Evolutionary conservation across 306 rosid species (phyloP).

Genomic region (Trifolium subterraneum): DNA sequence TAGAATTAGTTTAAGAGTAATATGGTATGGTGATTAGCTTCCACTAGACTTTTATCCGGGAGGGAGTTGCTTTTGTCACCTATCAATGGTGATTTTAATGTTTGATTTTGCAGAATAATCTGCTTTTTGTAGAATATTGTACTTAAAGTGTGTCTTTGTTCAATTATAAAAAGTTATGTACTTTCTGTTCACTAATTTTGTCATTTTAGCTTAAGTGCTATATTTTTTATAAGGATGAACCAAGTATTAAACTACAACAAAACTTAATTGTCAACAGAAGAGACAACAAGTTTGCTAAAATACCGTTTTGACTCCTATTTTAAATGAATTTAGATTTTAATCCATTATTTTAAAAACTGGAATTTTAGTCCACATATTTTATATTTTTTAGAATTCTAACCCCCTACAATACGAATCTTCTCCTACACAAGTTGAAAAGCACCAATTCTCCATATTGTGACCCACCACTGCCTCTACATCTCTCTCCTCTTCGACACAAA

Average conservation of each 20-base stretch:
- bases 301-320: no score
- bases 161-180: neutral
- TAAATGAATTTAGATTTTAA: no score
- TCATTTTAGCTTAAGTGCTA: neutral
- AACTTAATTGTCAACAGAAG: neutral
- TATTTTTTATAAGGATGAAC: neutral
- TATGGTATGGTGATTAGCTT: constrained; percentile 10
- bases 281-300: no score
- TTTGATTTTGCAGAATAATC: constrained; percentile 5
- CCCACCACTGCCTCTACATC: no score
- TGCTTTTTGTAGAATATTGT: constrained; percentile 15
- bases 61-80: neutral
- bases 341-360: no score
- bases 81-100: neutral
- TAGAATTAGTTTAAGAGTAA: neutral
- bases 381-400: no score
- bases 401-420: no score
- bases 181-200: neutral
- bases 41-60: constrained; percentile 33
- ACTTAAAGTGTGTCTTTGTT: neutral
- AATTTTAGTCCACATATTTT: no score
- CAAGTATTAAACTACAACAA: neutral
- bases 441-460: no score
- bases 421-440: no score
- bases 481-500: no score